Conservation (phyloP, 78 protist species). For the Speleostelium caveatum region DNA sequence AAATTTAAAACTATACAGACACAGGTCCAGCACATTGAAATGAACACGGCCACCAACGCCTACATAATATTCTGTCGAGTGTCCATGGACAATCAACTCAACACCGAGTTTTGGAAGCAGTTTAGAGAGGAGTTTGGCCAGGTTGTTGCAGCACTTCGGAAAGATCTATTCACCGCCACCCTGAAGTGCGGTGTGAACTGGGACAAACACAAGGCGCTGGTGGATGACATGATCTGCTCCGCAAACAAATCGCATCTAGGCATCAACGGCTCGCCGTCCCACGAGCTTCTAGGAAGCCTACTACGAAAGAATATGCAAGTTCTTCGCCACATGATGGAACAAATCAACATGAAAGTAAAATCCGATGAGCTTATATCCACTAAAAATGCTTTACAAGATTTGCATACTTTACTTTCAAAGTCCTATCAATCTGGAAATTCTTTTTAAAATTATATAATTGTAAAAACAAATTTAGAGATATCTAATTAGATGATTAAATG, state of each 20-base stretch:
- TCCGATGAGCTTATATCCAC: conserved; percentile 44
- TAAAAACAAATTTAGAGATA: no score
- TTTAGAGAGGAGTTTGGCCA: conserved; percentile 21
- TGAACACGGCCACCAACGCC: conserved; percentile 51
- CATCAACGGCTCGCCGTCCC: conserved; percentile 11
- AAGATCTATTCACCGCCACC: conserved; percentile 37
- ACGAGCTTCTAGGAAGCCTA: conserved; percentile 39
- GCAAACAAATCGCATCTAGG: conserved; percentile 17
- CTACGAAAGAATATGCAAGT: conserved; percentile 42
- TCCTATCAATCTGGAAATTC: not conserved
- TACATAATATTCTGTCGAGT: conserved; percentile 40
- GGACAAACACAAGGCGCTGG: conserved; percentile 36
- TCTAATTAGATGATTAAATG: no score
- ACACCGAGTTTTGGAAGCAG: conserved; percentile 57
- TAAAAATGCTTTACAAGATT: not conserved
- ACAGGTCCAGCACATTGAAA: conserved; percentile 56
- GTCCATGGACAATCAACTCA: conserved; percentile 35
- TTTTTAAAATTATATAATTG: no score
- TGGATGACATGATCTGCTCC: conserved; percentile 29
- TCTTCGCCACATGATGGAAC: conserved; percentile 13
- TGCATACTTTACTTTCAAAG: not conserved
- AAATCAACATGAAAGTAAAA: conserved; percentile 29
- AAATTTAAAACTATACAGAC: conserved; percentile 64
- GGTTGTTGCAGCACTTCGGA: not conserved
- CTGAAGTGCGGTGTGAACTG: conserved; percentile 53